Percentiles rank a stretch among this genome's conserved stretches.
Evolutionary conservation across 805 yeast species (phyloP).

Genomic region (Kuraishia piskuri): DNA sequence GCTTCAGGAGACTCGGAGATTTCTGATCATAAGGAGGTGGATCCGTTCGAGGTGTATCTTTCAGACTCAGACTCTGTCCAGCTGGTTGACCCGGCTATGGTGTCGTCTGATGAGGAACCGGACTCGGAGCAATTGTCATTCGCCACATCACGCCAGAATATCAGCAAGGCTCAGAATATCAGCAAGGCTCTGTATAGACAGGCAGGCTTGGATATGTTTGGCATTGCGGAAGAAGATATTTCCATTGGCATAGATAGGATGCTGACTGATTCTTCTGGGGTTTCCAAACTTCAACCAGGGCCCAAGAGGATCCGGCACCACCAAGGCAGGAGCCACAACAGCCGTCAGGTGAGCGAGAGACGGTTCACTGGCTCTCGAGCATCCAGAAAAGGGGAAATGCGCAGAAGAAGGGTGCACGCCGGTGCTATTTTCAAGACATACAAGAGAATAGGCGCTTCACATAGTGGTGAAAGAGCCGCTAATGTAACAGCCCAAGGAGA

Average conservation of each 20-base stretch:
- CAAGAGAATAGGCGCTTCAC: not conserved
- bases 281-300: not conserved
- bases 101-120: slow-evolving; percentile 2
- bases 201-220: slow-evolving; percentile 5
- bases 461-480: not conserved
- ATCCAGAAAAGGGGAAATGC: not conserved
- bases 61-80: slow-evolving; percentile 6
- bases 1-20: not conserved
- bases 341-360: too few relatives aligned
- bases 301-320: not conserved
- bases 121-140: too few relatives aligned
- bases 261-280: slow-evolving; percentile 8
- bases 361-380: not conserved
- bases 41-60: slow-evolving; percentile 3
- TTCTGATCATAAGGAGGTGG: slow-evolving; percentile 5
- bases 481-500: too few relatives aligned
- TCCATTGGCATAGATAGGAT: slow-evolving; percentile 18
- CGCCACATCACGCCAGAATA: too few relatives aligned
- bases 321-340: not conserved
- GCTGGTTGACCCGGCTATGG: slow-evolving; percentile 4
- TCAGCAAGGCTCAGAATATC: slow-evolving; percentile 2
- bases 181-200: slow-evolving; percentile 4
- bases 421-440: not conserved
- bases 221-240: slow-evolving; percentile 18
- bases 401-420: not conserved